phyloP scores from a whole-genome alignment of 164 flowering plant species.

The Berberis vulgaris region DNA sequence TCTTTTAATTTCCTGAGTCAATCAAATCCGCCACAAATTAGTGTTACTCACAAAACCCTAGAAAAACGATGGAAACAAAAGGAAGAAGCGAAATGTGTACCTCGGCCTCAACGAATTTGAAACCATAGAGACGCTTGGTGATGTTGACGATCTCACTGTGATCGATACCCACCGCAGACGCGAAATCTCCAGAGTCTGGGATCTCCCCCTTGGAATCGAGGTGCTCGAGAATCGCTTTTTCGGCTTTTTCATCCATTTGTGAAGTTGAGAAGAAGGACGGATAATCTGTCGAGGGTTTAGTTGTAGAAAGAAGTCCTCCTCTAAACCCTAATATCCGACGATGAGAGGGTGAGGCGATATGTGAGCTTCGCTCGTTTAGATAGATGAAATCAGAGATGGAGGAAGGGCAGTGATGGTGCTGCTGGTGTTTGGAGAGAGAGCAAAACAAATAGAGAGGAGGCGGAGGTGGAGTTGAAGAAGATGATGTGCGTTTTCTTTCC shows the following conservation, averaged over 20 bases:
- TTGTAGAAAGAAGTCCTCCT: too few relatives aligned
- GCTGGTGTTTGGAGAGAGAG: too few relatives aligned
- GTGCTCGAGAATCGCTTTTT: slow-evolving; percentile 63
- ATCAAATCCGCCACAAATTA: background rate
- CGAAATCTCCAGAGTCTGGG: slow-evolving; percentile 64
- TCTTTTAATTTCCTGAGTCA: slow-evolving; percentile 68
- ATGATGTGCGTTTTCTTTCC: too few relatives aligned
- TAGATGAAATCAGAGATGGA: too few relatives aligned
- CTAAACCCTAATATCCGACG: too few relatives aligned
- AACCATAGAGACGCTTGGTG: slow-evolving; percentile 77
- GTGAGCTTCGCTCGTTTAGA: too few relatives aligned
- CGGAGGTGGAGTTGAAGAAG: too few relatives aligned
- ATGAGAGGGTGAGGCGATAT: too few relatives aligned
- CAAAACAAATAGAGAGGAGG: too few relatives aligned
- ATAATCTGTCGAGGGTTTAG: too few relatives aligned
- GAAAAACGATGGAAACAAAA: background rate
- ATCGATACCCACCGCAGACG: slow-evolving; percentile 36
- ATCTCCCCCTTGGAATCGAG: slow-evolving; percentile 46
- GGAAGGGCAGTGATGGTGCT: too few relatives aligned
- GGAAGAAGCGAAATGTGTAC: slow-evolving; percentile 17
- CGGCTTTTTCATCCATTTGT: slow-evolving; percentile 36
- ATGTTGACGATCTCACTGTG: slow-evolving; percentile 65
- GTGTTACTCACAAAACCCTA: background rate
- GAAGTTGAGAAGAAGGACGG: too few relatives aligned
- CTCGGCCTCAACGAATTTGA: slow-evolving; percentile 57